Percentiles rank a stretch among this genome's conserved stretches.
Conservation (phyloP, 1,284 basidiomycete species). For the Pholiota adiposa region DNA sequence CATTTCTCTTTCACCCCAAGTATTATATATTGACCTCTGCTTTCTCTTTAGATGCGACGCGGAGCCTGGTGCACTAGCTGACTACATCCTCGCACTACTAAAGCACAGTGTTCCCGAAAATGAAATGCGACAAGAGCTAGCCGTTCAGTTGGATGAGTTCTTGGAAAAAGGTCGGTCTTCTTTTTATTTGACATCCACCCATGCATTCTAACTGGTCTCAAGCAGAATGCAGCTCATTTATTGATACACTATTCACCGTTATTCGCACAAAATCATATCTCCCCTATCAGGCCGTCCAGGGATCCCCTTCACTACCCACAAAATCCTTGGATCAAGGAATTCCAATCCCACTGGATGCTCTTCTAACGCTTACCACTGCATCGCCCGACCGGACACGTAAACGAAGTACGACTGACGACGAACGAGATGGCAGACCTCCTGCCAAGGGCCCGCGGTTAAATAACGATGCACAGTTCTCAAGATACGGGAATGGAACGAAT, state of each 20-base stretch:
- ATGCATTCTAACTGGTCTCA: constrained; percentile 22
- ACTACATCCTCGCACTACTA: constrained; percentile 94
- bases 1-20: too few relatives aligned
- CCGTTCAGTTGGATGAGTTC: constrained; percentile 86
- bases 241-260: constrained; percentile 83
- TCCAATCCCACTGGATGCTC: constrained; percentile 74
- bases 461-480: constrained; percentile 63
- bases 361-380: constrained; percentile 51
- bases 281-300: constrained; percentile 55
- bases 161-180: constrained; percentile 77
- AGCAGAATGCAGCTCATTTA: constrained; percentile 78
- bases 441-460: constrained; percentile 73
- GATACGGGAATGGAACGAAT: constrained; percentile 48
- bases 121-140: constrained; percentile 84
- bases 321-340: constrained; percentile 63
- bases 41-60: constrained; percentile 82
- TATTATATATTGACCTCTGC: constrained; percentile 21
- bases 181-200: constrained; percentile 5
- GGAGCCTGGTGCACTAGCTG: constrained; percentile 91
- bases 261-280: constrained; percentile 84
- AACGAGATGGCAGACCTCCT: constrained; percentile 57
- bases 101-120: constrained; percentile 86
- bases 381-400: constrained; percentile 65
- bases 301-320: constrained; percentile 42
- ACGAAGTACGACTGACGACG: constrained; percentile 64